Conservation (phyloP, 1,139 yeast species). For the Geotrichum cucujoidarum region DNA sequence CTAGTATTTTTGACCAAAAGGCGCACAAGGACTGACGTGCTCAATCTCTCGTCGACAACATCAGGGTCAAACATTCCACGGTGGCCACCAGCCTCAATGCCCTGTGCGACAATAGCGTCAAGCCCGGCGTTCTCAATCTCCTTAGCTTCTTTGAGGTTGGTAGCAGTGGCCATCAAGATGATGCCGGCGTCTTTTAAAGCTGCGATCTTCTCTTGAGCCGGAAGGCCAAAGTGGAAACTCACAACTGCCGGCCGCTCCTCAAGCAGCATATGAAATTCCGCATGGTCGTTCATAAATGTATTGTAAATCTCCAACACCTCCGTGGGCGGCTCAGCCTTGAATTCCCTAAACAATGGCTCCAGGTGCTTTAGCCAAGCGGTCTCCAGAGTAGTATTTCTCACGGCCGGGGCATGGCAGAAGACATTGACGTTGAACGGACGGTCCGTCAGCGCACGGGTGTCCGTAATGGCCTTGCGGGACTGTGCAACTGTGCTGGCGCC, state of each 20-base stretch:
- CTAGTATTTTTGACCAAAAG: not conserved
- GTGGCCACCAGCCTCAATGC: not conserved
- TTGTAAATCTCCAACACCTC: not conserved
- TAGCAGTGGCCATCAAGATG: not conserved
- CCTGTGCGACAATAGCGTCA: not conserved
- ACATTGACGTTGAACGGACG: not conserved
- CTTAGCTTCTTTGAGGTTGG: not conserved
- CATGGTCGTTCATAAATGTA: not conserved
- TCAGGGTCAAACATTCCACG: not conserved
- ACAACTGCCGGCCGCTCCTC: not conserved
- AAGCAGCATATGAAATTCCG: not conserved
- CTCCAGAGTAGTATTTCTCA: not conserved
- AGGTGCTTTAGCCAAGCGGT: not conserved
- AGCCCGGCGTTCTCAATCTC: not conserved
- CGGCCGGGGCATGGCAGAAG: not conserved
- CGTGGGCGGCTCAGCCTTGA: not conserved
- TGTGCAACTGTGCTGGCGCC: not conserved
- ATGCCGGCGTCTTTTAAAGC: not conserved
- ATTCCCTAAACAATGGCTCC: not conserved
- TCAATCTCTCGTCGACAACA: not conserved
- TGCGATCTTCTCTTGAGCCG: not conserved
- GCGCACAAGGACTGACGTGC: not conserved
- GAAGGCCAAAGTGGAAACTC: slow-evolving; percentile 9
- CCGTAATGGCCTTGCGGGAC: not conserved
- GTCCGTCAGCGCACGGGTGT: not conserved